These are phyloP conservation scores for Lentinus brumalis DNA, from an alignment of 768 basidiomycete genomes.

Conservation along the genomic window DNA sequence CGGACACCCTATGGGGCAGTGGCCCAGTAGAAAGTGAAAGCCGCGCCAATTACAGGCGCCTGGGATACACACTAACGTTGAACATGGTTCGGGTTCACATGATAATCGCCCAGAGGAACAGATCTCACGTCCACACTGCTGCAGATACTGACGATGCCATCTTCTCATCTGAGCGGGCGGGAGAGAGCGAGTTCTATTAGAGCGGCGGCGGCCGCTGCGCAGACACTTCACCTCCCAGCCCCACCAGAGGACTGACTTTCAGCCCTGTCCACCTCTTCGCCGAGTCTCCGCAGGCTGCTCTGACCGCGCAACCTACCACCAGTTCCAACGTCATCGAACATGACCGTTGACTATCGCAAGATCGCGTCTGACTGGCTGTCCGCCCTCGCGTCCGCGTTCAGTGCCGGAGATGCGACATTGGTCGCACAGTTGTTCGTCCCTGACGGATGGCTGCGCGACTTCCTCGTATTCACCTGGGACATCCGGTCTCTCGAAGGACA, in stretches of 20 bases:
- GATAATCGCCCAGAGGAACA: too few relatives aligned
- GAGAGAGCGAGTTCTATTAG: neutral
- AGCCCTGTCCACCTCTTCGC: neutral
- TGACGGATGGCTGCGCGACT: constrained; percentile 43
- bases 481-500: constrained; percentile 38
- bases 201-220: neutral
- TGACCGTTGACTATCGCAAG: constrained; percentile 9
- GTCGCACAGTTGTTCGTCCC: constrained; percentile 33
- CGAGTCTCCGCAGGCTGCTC: neutral
- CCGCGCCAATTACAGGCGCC: too few relatives aligned
- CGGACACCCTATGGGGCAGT: too few relatives aligned
- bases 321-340: neutral
- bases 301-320: neutral
- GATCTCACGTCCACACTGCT: neutral
- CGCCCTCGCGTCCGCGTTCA: constrained; percentile 24
- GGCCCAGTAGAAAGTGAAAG: too few relatives aligned
- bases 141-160: neutral
- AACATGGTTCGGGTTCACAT: too few relatives aligned
- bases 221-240: neutral
- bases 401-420: constrained; percentile 24
- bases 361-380: constrained; percentile 34
- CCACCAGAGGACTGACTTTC: neutral
- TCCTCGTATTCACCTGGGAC: constrained; percentile 48
- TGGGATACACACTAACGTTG: too few relatives aligned
- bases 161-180: neutral